A percentile compares a stretch with the other conserved stretches of the same genome.
Evolutionary conservation across 2,329 filamentous ascomycete species (phyloP).

Genomic region (Rachicladosporium sp.): DNA sequence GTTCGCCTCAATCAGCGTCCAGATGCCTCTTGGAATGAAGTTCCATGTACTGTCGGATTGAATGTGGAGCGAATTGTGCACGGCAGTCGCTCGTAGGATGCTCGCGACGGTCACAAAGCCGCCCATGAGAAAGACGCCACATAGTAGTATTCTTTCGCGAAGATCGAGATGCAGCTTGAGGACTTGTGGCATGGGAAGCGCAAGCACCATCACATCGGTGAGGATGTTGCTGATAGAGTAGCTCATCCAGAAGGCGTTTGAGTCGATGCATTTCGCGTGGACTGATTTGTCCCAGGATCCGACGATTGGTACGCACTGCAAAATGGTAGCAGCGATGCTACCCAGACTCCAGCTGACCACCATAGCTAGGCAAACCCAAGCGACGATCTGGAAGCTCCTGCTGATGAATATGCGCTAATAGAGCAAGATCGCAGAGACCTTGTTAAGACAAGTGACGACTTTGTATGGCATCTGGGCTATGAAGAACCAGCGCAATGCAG

Average conservation of each 20-base stretch:
- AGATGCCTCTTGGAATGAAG: constrained; percentile 12
- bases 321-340: constrained; percentile 21
- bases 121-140: constrained; percentile 17
- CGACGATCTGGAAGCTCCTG: constrained; percentile 17
- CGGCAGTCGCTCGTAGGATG: constrained; percentile 14
- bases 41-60: constrained; percentile 11
- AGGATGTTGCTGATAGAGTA: constrained; percentile 14
- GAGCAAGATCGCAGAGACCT: constrained; percentile 19
- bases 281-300: constrained; percentile 22
- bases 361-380: constrained; percentile 16
- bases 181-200: constrained; percentile 17
- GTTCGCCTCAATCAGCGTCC: constrained; percentile 19
- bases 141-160: constrained; percentile 15
- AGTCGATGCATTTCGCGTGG: constrained; percentile 19
- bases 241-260: constrained; percentile 14
- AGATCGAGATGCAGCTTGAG: constrained; percentile 13
- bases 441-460: constrained; percentile 22
- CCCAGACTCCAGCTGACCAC: constrained; percentile 17
- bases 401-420: constrained; percentile 22
- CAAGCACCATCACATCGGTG: constrained; percentile 17
- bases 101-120: constrained; percentile 15
- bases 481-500: constrained; percentile 17
- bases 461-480: constrained; percentile 23
- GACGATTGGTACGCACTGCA: constrained; percentile 22
- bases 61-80: constrained; percentile 6